Evolutionary conservation across 192 early-diverging fungal species (phyloP).

Genomic region (Rhizophlyctis rosea): DNA sequence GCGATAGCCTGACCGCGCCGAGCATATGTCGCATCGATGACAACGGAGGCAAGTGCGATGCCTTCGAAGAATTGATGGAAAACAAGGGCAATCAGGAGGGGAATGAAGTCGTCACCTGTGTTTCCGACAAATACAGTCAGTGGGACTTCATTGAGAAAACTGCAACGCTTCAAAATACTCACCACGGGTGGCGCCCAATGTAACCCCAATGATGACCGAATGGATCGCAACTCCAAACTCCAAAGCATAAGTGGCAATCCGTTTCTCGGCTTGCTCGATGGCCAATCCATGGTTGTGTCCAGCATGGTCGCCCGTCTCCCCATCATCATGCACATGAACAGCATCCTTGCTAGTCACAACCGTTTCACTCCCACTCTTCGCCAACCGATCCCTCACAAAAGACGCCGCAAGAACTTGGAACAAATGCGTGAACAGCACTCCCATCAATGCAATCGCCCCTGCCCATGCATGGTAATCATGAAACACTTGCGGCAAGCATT

Average conservation of each 20-base stretch:
- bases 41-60: conserved; percentile 34
- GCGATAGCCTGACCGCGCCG: not conserved
- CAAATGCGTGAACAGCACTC: conserved; percentile 21
- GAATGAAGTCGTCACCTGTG: conserved; percentile 23
- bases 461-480: conserved; percentile 26
- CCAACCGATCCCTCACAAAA: not conserved
- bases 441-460: conserved; percentile 27
- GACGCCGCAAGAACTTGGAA: conserved; percentile 23
- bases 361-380: not conserved
- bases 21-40: conserved; percentile 19
- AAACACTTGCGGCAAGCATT: conserved; percentile 29
- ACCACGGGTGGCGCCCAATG: conserved; percentile 34
- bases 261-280: conserved; percentile 15
- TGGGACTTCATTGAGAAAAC: not conserved
- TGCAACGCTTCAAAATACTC: not conserved
- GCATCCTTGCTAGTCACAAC: not conserved
- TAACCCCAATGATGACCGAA: conserved; percentile 49
- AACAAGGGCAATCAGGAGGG: conserved; percentile 42
- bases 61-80: conserved; percentile 54
- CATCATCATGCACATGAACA: conserved; percentile 24
- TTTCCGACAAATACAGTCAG: not conserved
- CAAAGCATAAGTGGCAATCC: conserved; percentile 29
- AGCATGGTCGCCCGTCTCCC: not conserved
- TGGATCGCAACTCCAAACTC: conserved; percentile 46
- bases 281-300: conserved; percentile 10